These are phyloP conservation scores for Brassica incana DNA, from an alignment of 345 rosid genomes.

Conservation along the genomic window DNA sequence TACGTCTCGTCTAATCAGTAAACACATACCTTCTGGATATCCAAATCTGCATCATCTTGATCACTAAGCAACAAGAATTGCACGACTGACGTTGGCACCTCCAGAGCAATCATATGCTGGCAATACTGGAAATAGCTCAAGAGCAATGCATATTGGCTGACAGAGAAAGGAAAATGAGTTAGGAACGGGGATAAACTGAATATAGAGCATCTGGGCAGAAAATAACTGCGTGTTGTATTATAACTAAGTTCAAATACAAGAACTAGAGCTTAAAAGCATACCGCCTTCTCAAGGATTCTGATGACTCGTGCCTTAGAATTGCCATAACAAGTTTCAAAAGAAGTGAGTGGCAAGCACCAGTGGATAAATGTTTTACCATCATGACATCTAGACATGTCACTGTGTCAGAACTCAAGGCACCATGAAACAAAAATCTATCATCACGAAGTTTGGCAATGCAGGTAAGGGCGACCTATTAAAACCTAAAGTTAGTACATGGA, in stretches of 20 bases:
- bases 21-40: constrained; percentile 65
- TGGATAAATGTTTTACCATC: constrained; percentile 74
- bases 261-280: constrained; percentile 36
- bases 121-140: constrained; percentile 96
- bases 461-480: constrained; percentile 85
- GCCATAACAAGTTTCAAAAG: constrained; percentile 86
- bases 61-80: constrained; percentile 75
- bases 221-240: constrained; percentile 19
- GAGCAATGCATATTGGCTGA: constrained; percentile 89
- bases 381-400: constrained; percentile 83
- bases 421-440: constrained; percentile 70
- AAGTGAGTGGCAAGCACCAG: constrained; percentile 88
- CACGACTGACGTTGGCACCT: constrained; percentile 75
- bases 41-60: constrained; percentile 82
- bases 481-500: constrained; percentile 22
- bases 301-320: constrained; percentile 81
- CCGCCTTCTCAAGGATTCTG: constrained; percentile 98
- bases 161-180: constrained; percentile 25
- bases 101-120: constrained; percentile 81
- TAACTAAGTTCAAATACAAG: constrained; percentile 12
- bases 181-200: not conserved
- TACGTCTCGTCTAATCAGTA: constrained; percentile 13
- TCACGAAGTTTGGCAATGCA: constrained; percentile 95
- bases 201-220: not conserved
- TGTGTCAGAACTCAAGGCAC: constrained; percentile 66